Conservation (phyloP, 1,284 basidiomycete species). For the Ganoderma lucidum region DNA sequence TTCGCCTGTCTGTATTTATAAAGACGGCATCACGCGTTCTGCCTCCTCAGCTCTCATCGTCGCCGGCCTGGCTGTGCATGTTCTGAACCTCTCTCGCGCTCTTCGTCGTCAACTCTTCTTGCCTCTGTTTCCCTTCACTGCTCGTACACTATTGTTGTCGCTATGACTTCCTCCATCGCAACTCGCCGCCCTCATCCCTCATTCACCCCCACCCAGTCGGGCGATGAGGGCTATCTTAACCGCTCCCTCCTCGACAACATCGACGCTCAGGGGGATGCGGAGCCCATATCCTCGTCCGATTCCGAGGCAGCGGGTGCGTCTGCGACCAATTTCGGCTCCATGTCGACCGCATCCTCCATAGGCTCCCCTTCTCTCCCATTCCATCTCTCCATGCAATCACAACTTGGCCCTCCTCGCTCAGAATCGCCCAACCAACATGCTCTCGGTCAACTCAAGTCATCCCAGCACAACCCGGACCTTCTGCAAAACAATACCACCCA, state of each 20-base stretch:
- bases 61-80: constrained; percentile 45
- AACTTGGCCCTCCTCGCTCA: constrained; percentile 51
- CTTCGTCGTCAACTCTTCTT: constrained; percentile 34
- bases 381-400: constrained; percentile 56
- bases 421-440: constrained; percentile 57
- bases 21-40: constrained; percentile 38
- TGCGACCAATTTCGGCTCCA: constrained; percentile 51
- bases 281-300: constrained; percentile 63
- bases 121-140: constrained; percentile 26
- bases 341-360: constrained; percentile 56
- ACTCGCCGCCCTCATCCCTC: constrained; percentile 44
- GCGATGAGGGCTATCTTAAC: constrained; percentile 85
- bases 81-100: constrained; percentile 43
- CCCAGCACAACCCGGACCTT: constrained; percentile 46
- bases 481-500: constrained; percentile 44
- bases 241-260: constrained; percentile 81
- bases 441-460: constrained; percentile 44
- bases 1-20: constrained; percentile 44
- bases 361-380: constrained; percentile 64
- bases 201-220: constrained; percentile 47
- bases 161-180: constrained; percentile 67
- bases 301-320: constrained; percentile 57
- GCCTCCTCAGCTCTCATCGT: constrained; percentile 38
- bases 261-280: constrained; percentile 81
- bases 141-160: constrained; percentile 38